Evolutionary conservation across 805 yeast species (phyloP), one percentile per base, ranked within the genome.

Genomic region (Zygosaccharomyces gambellarensis): DNA sequence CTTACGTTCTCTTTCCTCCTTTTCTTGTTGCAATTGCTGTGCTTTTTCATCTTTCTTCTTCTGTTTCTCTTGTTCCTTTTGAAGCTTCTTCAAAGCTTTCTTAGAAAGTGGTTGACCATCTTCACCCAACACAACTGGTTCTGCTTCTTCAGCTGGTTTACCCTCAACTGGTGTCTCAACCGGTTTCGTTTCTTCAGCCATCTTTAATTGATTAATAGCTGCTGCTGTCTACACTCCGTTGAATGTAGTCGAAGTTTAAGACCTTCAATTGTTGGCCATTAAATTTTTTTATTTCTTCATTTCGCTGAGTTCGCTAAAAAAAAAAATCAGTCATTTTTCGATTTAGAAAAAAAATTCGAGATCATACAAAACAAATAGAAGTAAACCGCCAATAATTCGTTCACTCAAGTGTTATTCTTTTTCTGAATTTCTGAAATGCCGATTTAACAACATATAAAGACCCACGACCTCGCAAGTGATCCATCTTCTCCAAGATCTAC

Each of bases 21-120:
- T 85, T 69, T 90, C 97, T 54, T 80, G 79, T 36, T 92, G 96
- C 50, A 87, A 72, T 71, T 87, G 87, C 34, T 86, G 95, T 46
- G 94, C 97, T 63, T 84, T 85, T 69, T 88, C 97, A 36, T 89
- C 94, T 76, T 90, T 90, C 78, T 90, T 92, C 65, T 79, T 82
- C 58, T 85, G 95, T 76, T 92, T 92, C 72, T 90, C 97, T 65
- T 79, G 82, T 71, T 88, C 96, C 65, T 92, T 92, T 69, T 87
- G 94, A 54, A 94, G 79, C 75, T 94, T 94, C 79, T 94, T 94
- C 62, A 94, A 74, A 2, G 97, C 99, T 68, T 90, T 94, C 72
- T 94, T 94, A 47, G 95, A 85, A 60, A 90, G 73, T 36, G 96
- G 97, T 72, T 80, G 82, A 27, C 97, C 96, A 67, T 89, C 96